Evolutionary conservation across 768 basidiomycete species (phyloP).

Genomic region (Termitomyces bulborhizus): DNA sequence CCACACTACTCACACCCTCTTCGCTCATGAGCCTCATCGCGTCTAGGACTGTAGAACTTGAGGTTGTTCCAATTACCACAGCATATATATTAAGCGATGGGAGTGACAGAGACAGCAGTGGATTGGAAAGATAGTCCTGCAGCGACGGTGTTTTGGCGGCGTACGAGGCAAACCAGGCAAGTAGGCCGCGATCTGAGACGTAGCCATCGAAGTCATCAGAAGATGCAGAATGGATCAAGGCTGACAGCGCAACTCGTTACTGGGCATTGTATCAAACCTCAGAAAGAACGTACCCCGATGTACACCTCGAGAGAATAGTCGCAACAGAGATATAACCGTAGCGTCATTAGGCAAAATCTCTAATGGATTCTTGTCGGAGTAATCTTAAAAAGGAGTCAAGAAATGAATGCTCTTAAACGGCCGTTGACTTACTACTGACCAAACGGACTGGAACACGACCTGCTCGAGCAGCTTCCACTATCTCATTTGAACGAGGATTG

Average conservation of each 20-base stretch:
- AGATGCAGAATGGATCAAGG: constrained; percentile 46
- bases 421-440: constrained; percentile 59
- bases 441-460: constrained; percentile 70
- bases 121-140: constrained; percentile 42
- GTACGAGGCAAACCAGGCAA: constrained; percentile 61
- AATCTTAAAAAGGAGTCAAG: constrained; percentile 37
- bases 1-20: constrained; percentile 78
- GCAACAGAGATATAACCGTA: constrained; percentile 54
- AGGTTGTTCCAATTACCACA: constrained; percentile 57
- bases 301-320: constrained; percentile 61
- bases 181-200: constrained; percentile 69
- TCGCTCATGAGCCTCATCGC: constrained; percentile 87
- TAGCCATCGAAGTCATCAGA: constrained; percentile 54
- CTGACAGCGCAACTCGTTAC: constrained; percentile 22
- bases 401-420: background rate
- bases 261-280: background rate
- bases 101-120: constrained; percentile 49
- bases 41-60: constrained; percentile 60
- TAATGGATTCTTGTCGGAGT: constrained; percentile 82
- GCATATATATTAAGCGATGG: constrained; percentile 61
- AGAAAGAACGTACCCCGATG: constrained; percentile 53
- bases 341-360: constrained; percentile 58
- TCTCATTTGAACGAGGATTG: constrained; percentile 57
- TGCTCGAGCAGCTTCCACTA: constrained; percentile 67
- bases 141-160: constrained; percentile 41